Conservation (phyloP, 768 basidiomycete species). For the Amanita exitialis region DNA sequence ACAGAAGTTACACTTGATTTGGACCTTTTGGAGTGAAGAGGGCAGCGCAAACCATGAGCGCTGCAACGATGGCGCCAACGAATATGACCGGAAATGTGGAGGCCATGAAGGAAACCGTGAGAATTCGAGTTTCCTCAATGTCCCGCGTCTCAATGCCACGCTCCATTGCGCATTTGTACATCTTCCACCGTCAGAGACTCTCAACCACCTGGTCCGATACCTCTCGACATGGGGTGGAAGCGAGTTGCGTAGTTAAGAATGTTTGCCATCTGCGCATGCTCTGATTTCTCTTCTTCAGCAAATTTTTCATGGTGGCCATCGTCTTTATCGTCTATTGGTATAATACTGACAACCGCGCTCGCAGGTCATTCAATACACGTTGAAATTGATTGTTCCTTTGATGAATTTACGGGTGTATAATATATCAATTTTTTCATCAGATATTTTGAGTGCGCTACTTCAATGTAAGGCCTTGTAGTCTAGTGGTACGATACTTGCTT, state of each 20-base stretch:
- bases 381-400: constrained; percentile 62
- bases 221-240: constrained; percentile 80
- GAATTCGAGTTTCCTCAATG: constrained; percentile 25
- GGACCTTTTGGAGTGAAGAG: constrained; percentile 77
- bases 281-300: constrained; percentile 32
- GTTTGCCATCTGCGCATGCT: neutral
- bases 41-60: constrained; percentile 54
- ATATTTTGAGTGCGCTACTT: no score
- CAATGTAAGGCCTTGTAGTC: constrained; percentile 6
- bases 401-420: constrained; percentile 51
- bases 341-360: neutral
- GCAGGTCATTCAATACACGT: constrained; percentile 64
- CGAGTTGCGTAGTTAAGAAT: constrained; percentile 50
- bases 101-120: constrained; percentile 36
- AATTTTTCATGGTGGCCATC: constrained; percentile 55
- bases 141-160: constrained; percentile 35
- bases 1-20: constrained; percentile 69
- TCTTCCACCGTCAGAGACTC: constrained; percentile 47
- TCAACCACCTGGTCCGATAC: constrained; percentile 68
- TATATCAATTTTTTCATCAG: no score
- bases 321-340: neutral
- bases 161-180: constrained; percentile 39
- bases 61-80: constrained; percentile 53
- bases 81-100: constrained; percentile 62
- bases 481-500: constrained; percentile 9